Conservation (phyloP, 1,139 yeast genomes). For the Taiozyma onychis region DNA sequence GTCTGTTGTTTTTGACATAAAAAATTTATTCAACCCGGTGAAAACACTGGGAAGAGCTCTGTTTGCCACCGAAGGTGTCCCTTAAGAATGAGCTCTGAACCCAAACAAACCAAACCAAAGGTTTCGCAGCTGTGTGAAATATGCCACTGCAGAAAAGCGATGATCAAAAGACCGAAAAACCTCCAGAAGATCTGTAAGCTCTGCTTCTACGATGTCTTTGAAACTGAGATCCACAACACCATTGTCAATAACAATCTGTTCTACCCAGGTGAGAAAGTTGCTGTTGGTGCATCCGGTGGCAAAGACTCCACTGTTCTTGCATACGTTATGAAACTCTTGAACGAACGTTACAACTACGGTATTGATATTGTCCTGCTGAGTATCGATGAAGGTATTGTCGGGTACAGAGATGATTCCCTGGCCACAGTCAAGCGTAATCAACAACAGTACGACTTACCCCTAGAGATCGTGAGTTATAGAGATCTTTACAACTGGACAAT, state of each 20-base stretch:
- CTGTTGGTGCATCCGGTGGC: conserved; percentile 98
- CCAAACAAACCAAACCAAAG: conserved; percentile 26
- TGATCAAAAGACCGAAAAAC: conserved; percentile 88
- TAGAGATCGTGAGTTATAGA: conserved; percentile 84
- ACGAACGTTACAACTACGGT: conserved; percentile 85
- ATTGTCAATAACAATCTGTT: conserved; percentile 68
- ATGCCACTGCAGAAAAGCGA: conserved; percentile 82
- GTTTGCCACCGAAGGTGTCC: background rate
- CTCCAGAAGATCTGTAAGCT: conserved; percentile 86
- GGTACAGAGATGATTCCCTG: conserved; percentile 93
- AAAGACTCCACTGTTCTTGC: conserved; percentile 97
- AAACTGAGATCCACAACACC: conserved; percentile 92
- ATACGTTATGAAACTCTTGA: conserved; percentile 75
- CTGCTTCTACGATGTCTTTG: conserved; percentile 88
- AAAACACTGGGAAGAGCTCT: too few species aligned
- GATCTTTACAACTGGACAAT: conserved; percentile 94
- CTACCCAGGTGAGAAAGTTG: conserved; percentile 76
- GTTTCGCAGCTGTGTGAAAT: conserved; percentile 63
- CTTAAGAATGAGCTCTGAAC: conserved; percentile 1
- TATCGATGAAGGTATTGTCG: conserved; percentile 95
- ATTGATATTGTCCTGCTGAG: conserved; percentile 75
- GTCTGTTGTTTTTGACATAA: background rate
- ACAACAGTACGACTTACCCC: conserved; percentile 78
- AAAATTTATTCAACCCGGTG: too few species aligned
- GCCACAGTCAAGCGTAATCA: conserved; percentile 96